Conservation (phyloP, 805 yeast genomes). For the Suhomyces faveliae region DNA sequence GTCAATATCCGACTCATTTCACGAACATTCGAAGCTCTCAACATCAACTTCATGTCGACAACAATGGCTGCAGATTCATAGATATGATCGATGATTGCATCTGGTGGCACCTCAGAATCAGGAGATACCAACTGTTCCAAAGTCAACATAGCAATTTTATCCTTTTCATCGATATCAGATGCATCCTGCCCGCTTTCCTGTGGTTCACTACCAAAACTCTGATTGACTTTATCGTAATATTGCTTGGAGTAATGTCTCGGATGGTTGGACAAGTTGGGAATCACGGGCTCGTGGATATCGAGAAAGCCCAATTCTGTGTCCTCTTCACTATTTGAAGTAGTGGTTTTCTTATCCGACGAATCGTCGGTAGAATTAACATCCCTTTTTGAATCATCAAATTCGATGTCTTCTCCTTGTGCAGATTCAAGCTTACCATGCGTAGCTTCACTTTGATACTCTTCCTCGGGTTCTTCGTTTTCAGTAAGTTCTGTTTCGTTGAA, state of each 20-base stretch:
- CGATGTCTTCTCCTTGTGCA: background rate
- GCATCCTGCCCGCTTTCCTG: conserved; percentile 19
- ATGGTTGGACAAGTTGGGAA: conserved; percentile 6
- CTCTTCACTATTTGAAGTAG: conserved; percentile 26
- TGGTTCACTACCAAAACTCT: background rate
- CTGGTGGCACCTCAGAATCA: conserved; percentile 54
- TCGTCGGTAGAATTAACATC: conserved; percentile 22
- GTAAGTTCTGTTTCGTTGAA: conserved; percentile 3
- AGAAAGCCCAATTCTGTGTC: conserved; percentile 31
- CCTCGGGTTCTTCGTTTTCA: conserved; percentile 4
- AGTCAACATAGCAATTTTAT: conserved; percentile 32
- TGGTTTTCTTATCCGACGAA: conserved; percentile 19
- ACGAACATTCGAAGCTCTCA: conserved; percentile 53
- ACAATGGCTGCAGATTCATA: conserved; percentile 61
- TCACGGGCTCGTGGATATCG: conserved; percentile 18
- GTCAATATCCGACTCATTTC: conserved; percentile 45
- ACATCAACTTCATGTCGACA: conserved; percentile 62
- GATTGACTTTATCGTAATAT: background rate
- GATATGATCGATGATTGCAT: conserved; percentile 54
- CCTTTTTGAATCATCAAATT: background rate
- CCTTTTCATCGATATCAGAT: conserved; percentile 19
- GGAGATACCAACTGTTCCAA: conserved; percentile 59
- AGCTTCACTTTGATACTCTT: background rate
- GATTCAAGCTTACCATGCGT: background rate
- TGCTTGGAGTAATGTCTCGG: background rate